Evolutionary conservation across 495 filamentous ascomycete species (phyloP), one percentile per base, ranked within the genome.

Genomic region (Hypoxylon rickii): DNA sequence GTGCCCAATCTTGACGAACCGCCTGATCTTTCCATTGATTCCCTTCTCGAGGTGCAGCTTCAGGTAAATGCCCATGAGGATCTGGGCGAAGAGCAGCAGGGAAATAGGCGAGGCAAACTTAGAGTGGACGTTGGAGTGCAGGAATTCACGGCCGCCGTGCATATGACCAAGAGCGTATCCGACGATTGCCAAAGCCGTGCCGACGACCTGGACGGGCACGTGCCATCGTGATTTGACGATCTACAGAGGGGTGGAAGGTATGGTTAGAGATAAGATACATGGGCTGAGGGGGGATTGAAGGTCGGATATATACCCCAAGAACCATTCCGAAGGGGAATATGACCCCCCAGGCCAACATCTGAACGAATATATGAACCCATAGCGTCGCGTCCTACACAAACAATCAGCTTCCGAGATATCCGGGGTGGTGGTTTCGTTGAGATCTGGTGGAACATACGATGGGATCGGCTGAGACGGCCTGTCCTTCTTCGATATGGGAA

Each of bases 321-420:
- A 98, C 93, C 93, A 98, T 97, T 39, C 95, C 94, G 16, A 90
- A 76, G 7, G 94, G 94, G 63, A 97, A 97, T 33, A 97, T 80
- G 40, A 97, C 73, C 45, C 94, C 94, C 79, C 95, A 97, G 19
- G 90, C 79, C 20, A 90, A 60, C 52, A 86, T 86, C 81, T 96
- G 92, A n/a, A 95, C 66, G 49, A 95, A 79, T 63, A 98, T 97
- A 70, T 98, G 94, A 21, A 86, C 75, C 94, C 93, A 98, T 85
- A 98, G 70, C 64, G 82, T 94, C 42, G 83, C 77, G 62, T 96
- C 90, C 87, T 92, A 32, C 41, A 53, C 47, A 49, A 51, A 18
- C 13, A 10, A 51, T 68, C 40, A 63, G 53, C 41, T 47, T 39
- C 61, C 53, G 55, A 38, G 10, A 16, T 54, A 40, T 50, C 29